Evolutionary conservation across 805 yeast genomes (phyloP), one percentile per base, ranked within the genome.

Genomic region (Wickerhamomyces chaumierensis): DNA sequence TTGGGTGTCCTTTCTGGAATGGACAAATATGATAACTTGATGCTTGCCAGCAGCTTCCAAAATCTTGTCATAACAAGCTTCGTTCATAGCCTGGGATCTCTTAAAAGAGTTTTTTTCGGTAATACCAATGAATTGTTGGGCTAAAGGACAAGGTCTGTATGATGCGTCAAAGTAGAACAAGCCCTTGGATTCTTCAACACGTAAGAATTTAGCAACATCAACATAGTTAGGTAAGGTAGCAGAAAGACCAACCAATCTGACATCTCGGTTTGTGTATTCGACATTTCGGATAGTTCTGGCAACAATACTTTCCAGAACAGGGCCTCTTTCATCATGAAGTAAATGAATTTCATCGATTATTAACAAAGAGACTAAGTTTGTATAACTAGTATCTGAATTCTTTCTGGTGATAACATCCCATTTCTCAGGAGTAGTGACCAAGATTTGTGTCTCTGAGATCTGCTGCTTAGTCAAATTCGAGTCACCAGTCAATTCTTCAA

Each of bases 321-420:
- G 96, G 3, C 98, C 98, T 65, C 98, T 77, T 48, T 78, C 86
- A 54, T 90, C 97, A 55, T 90, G 96, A 45, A 90, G 64, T 37
- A 90, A 65, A 66, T 90, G 98, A 42, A 90, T 81, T 58, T 90
- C 98, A 64, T 90, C 98, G 37, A 92, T 75, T 20, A 90, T 81
- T 9, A 90, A 59, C 18, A 90, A 66, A 32, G 73, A 69, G 1
- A 86, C 92, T 1, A 76, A 61, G 28, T 71, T 67, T 1, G 78
- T 71, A 48, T 78, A 80, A 18, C 81, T 72, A 2, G 74, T 64
- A 42, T 83, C 90, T 17, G 75, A 66, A 33, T 70, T 68, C 51
- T 90, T 90, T 61, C 98, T 71, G 1, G 96, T 88, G 14, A 88
- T 79, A 17, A 92, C 84, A 61, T 92, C 97, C 97, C 97, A 90